A percentile compares a stretch with the other conserved stretches of the same genome.
Evolutionary conservation across 441 rosid species (phyloP).

Genomic region (Manihot esculenta): DNA sequence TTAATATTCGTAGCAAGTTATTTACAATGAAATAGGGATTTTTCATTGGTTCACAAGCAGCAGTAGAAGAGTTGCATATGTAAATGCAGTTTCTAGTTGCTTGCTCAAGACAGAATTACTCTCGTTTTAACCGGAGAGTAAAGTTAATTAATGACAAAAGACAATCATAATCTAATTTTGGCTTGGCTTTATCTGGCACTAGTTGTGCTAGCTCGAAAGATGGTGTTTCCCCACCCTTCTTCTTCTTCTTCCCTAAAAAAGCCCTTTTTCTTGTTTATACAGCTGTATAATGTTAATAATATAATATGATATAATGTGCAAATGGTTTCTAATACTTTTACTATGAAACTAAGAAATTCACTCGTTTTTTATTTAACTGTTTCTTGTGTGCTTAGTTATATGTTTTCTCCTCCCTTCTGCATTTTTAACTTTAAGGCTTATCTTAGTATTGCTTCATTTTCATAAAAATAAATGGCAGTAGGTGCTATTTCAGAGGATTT

Average conservation of each 20-base stretch:
- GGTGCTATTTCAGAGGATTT: background rate
- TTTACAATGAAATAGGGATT: too few relatives aligned
- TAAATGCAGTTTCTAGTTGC: background rate
- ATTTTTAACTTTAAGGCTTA: background rate
- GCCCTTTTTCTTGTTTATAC: background rate
- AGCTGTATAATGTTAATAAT: background rate
- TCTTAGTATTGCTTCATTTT: background rate
- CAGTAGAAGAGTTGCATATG: too few relatives aligned
- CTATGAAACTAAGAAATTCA: background rate
- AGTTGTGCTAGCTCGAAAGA: background rate
- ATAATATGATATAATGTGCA: background rate
- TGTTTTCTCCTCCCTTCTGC: background rate
- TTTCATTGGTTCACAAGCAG: too few relatives aligned
- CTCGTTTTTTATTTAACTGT: background rate
- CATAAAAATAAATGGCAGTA: background rate
- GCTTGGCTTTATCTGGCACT: background rate
- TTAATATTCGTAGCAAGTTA: background rate
- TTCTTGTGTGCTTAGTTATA: background rate
- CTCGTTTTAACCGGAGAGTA: too few relatives aligned
- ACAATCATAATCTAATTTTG: background rate
- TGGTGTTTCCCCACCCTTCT: too few relatives aligned
- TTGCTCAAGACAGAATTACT: background rate
- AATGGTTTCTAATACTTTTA: background rate
- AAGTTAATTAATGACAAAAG: background rate
- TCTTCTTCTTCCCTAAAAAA: too few relatives aligned